Conservation (phyloP, 345 rosid genomes). For the Diplotaxis tenuifolia region DNA sequence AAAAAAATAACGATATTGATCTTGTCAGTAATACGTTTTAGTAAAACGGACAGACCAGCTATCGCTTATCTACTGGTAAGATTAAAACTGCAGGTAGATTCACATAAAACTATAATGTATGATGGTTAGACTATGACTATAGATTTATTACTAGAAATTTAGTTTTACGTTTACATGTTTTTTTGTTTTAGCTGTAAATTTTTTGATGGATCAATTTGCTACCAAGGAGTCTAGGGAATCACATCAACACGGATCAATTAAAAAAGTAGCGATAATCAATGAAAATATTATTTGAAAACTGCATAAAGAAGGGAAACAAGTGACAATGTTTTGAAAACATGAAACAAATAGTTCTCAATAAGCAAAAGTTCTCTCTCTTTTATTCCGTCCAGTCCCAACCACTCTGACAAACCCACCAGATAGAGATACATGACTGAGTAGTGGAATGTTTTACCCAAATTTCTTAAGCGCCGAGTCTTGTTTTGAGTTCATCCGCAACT, state of each 20-base stretch:
- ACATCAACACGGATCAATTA: background rate
- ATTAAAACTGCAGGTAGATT: no score
- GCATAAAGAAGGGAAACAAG: background rate
- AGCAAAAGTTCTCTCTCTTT: background rate
- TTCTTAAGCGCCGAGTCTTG: constrained; percentile 48
- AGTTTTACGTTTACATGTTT: background rate
- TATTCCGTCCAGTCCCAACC: constrained; percentile 13
- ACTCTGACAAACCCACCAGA: constrained; percentile 12
- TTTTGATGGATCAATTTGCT: background rate
- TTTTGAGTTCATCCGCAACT: constrained; percentile 70
- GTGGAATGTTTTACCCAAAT: background rate
- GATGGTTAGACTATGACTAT: no score
- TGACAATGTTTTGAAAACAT: background rate
- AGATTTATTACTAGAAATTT: background rate
- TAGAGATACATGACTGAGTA: background rate
- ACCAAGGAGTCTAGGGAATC: background rate
- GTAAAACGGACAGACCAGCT: no score
- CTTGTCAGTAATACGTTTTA: no score
- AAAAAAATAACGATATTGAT: no score
- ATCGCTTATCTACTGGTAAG: no score
- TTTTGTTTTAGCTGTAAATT: background rate
- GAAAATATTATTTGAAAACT: background rate
- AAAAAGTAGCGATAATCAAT: background rate
- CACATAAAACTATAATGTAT: no score
- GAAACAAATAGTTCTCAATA: constrained; percentile 30